Percentiles rank a stretch among this genome's conserved stretches.
Evolutionary conservation across 495 filamentous ascomycete species (phyloP).

Genomic region (Pyronema omphalodes): DNA sequence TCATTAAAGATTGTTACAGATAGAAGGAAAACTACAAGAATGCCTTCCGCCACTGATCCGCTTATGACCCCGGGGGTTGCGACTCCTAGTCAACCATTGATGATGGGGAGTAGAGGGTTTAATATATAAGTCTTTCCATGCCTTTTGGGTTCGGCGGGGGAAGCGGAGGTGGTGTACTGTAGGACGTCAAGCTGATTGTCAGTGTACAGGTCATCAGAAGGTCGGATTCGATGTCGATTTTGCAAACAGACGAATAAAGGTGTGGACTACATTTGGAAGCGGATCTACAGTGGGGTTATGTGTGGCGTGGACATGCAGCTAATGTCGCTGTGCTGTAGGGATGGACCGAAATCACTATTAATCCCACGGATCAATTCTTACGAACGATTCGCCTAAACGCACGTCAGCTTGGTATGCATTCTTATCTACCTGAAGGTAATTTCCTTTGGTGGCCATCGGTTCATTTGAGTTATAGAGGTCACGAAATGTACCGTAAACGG

Average conservation of each 20-base stretch:
- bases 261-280: slow-evolving; percentile 4
- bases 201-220: slow-evolving; percentile 44
- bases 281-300: background rate
- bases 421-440: background rate
- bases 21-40: background rate
- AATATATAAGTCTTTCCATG: slow-evolving; percentile 24
- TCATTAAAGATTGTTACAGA: too few relatives aligned
- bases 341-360: slow-evolving; percentile 59
- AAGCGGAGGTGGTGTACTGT: slow-evolving; percentile 45
- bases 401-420: slow-evolving; percentile 53
- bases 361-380: slow-evolving; percentile 47
- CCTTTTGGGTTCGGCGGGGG: slow-evolving; percentile 25
- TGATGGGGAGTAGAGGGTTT: slow-evolving; percentile 21
- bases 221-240: slow-evolving; percentile 83
- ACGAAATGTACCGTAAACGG: slow-evolving; percentile 50
- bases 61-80: background rate
- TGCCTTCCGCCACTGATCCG: slow-evolving; percentile 6
- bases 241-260: slow-evolving; percentile 49
- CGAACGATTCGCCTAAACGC: slow-evolving; percentile 61
- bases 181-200: slow-evolving; percentile 10
- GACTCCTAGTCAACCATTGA: slow-evolving; percentile 13
- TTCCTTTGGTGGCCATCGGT: background rate
- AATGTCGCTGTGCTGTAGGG: slow-evolving; percentile 24
- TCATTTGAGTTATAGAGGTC: slow-evolving; percentile 14
- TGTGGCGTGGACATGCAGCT: background rate